Base-by-base conservation (phyloP, 495 filamentous ascomycete genomes). In the Wilcoxina mikolae region DNA sequence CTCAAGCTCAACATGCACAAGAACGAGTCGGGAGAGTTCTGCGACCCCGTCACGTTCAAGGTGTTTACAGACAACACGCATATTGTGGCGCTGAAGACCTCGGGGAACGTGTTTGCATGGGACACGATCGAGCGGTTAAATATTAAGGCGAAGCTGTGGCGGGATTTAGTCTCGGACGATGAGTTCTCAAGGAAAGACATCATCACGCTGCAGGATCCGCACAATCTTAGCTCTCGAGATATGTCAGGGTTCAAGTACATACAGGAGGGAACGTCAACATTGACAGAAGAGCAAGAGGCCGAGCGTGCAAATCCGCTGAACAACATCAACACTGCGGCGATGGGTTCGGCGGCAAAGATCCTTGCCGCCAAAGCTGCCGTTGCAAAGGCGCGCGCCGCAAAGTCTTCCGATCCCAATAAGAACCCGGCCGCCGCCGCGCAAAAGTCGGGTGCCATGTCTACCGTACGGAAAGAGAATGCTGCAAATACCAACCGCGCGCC, bases 11-110 rank as follows among this genome's bases (percentile, higher is more conserved):
- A 87, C 53, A 86, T 95, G 64, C 78, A 83, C 50, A 90, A 93
- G 69, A 99, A 96, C 68, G 90, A 85, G 51, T 82, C 90, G 49
- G 86, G 82, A 52, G 93, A 98, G 60, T 85, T 86, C 60, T 85
- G 95, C 57, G 91, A 99, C 67, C 91, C 91, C 1, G 90, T 99
- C 20, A 95, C 86, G 2, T 96, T 83, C 74, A 99, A 99, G 70
- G 82, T 91, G 10, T 82, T 99, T 60, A 99, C 91, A 33, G 88
- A 99, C 66, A 96, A 95, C 67, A 95, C 93, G 7, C 91, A 99
- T 66, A 84, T 99, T 42, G 85, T 96, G 42, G 88, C 89, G 26
- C 71, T 99, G 55, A 74, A 81, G 45, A 87, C 85, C 60, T 75
- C 73, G 17, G 77, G 64, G 35, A 96, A 96, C 70, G 93, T 95